A percentile compares a stretch with the other conserved stretches of the same genome.
Evolutionary conservation across 2,329 filamentous ascomycete genomes (phyloP).

Genomic region (Cladosporium sp.): DNA sequence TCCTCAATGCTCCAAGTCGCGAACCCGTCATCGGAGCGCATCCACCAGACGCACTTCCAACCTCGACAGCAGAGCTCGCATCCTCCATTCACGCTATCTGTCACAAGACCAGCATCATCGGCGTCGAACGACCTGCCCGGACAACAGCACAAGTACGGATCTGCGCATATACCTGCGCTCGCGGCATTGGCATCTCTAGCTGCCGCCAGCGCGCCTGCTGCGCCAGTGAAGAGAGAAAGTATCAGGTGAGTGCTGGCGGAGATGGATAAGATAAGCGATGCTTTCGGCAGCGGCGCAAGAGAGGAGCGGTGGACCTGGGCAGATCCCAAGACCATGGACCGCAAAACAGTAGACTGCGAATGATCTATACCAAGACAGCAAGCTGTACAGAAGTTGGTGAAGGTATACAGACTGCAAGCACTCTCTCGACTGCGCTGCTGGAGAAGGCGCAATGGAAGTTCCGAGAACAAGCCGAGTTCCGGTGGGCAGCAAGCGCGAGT

Average conservation of each 20-base stretch:
- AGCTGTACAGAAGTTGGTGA: neutral
- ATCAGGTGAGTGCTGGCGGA: conserved; percentile 9
- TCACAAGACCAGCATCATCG: conserved; percentile 45
- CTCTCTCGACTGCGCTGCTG: neutral
- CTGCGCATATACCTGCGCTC: conserved; percentile 49
- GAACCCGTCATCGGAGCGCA: conserved; percentile 17
- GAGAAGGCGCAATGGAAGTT: neutral
- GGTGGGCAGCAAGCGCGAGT: conserved; percentile 1
- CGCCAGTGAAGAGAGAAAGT: conserved; percentile 16
- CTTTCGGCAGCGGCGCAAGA: neutral
- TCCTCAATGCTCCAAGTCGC: conserved; percentile 20
- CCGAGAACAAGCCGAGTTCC: neutral
- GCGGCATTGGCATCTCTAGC: conserved; percentile 58
- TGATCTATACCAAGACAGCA: neutral
- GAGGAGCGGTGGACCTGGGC: neutral
- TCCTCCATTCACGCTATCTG: conserved; percentile 15
- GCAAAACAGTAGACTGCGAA: neutral
- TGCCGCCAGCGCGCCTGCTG: conserved; percentile 22
- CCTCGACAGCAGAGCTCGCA: conserved; percentile 16
- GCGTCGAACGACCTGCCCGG: conserved; percentile 57
- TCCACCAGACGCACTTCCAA: conserved; percentile 12
- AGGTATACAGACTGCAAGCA: neutral
- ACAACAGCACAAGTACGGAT: conserved; percentile 46
- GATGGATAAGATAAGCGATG: neutral
- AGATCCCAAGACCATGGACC: neutral